A percentile compares a stretch with the other conserved stretches of the same genome.
Conservation (phyloP, 2,329 filamentous ascomycete species). For the Colletotrichum tropicicola region DNA sequence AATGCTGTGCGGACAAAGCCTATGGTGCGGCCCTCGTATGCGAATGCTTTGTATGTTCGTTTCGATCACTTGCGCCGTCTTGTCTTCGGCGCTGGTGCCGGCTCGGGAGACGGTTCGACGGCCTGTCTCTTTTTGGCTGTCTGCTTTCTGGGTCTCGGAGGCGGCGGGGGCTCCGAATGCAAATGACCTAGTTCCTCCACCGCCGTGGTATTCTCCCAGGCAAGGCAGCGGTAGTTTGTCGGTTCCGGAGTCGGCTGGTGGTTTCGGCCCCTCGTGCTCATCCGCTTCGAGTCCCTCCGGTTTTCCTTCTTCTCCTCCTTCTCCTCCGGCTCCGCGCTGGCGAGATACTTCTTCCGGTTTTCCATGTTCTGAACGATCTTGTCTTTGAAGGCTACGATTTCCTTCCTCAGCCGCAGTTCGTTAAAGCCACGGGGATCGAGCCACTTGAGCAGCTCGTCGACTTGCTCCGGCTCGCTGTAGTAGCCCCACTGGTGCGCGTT, state of each 20-base stretch:
- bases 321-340: slow-evolving; percentile 49
- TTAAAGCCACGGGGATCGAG: slow-evolving; percentile 87
- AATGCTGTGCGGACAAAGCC: neutral
- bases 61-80: slow-evolving; percentile 31
- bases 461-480: slow-evolving; percentile 80
- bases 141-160: slow-evolving; percentile 59
- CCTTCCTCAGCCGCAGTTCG: slow-evolving; percentile 88
- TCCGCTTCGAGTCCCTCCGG: slow-evolving; percentile 38
- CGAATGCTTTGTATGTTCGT: neutral
- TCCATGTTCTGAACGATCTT: slow-evolving; percentile 84
- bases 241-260: slow-evolving; percentile 56
- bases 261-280: slow-evolving; percentile 57
- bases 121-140: slow-evolving; percentile 59
- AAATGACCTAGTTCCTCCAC: slow-evolving; percentile 66
- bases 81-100: slow-evolving; percentile 35
- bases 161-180: slow-evolving; percentile 64
- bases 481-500: slow-evolving; percentile 90
- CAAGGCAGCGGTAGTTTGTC: slow-evolving; percentile 58
- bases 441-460: slow-evolving; percentile 87
- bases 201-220: slow-evolving; percentile 66
- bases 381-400: slow-evolving; percentile 79
- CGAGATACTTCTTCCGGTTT: slow-evolving; percentile 78
- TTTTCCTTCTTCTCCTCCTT: slow-evolving; percentile 44
- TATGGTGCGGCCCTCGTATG: neutral
- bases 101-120: slow-evolving; percentile 31